Evolutionary conservation across 2,329 filamentous ascomycete genomes (phyloP), one percentile per base, ranked within the genome.

Genomic region (Ascochyta fabae): DNA sequence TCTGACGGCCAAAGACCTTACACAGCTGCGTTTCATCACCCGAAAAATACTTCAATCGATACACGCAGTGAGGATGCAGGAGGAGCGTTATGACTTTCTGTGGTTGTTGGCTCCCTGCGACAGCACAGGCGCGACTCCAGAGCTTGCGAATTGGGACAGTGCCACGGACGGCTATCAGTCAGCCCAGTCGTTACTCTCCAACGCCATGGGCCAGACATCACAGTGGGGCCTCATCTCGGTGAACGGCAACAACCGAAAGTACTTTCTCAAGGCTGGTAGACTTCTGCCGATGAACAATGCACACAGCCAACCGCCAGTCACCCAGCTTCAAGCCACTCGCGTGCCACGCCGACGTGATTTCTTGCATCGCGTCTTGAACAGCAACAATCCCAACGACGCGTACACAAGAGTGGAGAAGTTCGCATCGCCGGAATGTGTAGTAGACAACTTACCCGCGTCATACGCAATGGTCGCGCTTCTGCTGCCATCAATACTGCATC

Each of bases 401-500:
- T 78, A 77, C 13, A 72, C 67, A 1, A 85, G 77, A 64, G 31
- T 83, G 80, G 64, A 76, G 5, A 77, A 82, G 5, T 68, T 88
- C 3, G 81, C 83, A 0, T 67, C 78, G 1, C 61, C 75, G 0
- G 75, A 75, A n/a, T 85, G 85, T 49, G 80, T 69, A 0, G 69
- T 82, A 22, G 77, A 80, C 38, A 75, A 69, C 19, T 66, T 86
- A 1, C 82, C 84, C 1, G 61, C 73, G 0, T 57, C 64, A 12
- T 81, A 81, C 59, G 75, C 80, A 0, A 68, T 79, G 16, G 78
- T 86, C 57, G 81, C 82, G 0, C 73, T 88, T 48, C 80, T 95
- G 34, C 81, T 95, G 5, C 92, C 93, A 0, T 87, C 86, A 0
- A 85, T 97, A 33, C 77, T 90, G 15, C 85, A 91, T 61, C 84